Conservation (phyloP, 2,329 filamentous ascomycete species). For the Cladosporium austrohemisphaericum region DNA sequence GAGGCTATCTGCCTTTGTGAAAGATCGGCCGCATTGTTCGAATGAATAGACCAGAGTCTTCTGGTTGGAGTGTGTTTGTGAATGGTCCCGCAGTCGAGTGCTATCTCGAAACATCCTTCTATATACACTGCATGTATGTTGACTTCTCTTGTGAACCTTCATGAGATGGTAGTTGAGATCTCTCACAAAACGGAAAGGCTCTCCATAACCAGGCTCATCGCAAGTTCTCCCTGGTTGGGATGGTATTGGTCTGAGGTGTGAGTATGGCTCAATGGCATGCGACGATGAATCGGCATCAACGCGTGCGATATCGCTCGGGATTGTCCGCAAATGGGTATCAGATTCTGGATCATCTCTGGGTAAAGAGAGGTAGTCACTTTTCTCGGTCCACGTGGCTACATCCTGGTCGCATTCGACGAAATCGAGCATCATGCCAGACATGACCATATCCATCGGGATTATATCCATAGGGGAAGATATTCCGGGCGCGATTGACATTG, state of each 20-base stretch:
- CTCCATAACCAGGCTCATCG: not conserved
- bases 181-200: not conserved
- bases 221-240: not conserved
- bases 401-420: not conserved
- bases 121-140: not conserved
- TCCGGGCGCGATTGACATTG: too few species aligned
- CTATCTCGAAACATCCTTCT: not conserved
- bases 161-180: constrained; percentile 1
- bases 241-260: not conserved
- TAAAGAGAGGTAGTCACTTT: too few species aligned
- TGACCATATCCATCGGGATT: too few species aligned
- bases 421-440: not conserved
- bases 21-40: not conserved
- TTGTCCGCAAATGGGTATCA: too few species aligned
- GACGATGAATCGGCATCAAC: not conserved
- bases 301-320: not conserved
- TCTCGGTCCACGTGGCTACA: not conserved
- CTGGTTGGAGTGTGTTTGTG: not conserved
- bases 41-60: not conserved
- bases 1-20: not conserved
- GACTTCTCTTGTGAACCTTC: not conserved
- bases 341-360: too few species aligned
- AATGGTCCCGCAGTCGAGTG: not conserved
- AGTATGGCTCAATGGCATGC: not conserved
- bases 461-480: too few species aligned